These are phyloP conservation scores for Penicillium cosmopolitanum DNA, from an alignment of 495 filamentous ascomycete genomes.

Conservation along the genomic window DNA sequence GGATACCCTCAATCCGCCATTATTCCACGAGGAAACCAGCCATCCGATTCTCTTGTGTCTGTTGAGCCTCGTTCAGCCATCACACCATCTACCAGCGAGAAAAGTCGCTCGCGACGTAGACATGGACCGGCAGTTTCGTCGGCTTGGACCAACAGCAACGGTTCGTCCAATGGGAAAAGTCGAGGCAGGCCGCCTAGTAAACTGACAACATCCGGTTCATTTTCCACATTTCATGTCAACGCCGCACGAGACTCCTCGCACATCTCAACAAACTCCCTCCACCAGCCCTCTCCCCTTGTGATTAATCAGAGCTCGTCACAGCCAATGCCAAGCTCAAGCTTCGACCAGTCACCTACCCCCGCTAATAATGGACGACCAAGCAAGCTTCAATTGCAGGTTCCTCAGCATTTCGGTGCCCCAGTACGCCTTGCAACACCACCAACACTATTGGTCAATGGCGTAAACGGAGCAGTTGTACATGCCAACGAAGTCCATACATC, in stretches of 20 bases:
- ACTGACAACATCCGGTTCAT: conserved; percentile 73
- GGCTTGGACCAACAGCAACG: conserved; percentile 79
- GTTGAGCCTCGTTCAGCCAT: conserved; percentile 72
- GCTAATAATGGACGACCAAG: conserved; percentile 36
- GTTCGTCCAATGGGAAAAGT: conserved; percentile 70
- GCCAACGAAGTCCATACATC: conserved; percentile 6
- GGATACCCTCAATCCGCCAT: conserved; percentile 84
- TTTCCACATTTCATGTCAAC: conserved; percentile 84
- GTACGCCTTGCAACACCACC: conserved; percentile 81
- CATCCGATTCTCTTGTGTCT: conserved; percentile 51
- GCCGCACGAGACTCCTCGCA: conserved; percentile 50
- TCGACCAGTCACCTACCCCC: conserved; percentile 37
- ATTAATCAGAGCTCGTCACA: conserved; percentile 32
- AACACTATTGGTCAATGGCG: conserved; percentile 69
- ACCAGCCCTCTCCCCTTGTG: conserved; percentile 34
- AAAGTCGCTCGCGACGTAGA: conserved; percentile 65
- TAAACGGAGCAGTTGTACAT: conserved; percentile 31
- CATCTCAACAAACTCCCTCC: conserved; percentile 24
- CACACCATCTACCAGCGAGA: conserved; percentile 59
- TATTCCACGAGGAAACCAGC: conserved; percentile 59
- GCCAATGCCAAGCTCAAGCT: conserved; percentile 23
- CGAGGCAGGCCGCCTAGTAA: conserved; percentile 86
- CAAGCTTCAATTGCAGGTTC: conserved; percentile 79
- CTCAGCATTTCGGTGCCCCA: conserved; percentile 70
- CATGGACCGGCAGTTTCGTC: conserved; percentile 95